A percentile compares a stretch with the other conserved stretches of the same genome.
These are phyloP conservation scores for Venturia aucupariae DNA, from an alignment of 2,329 filamentous ascomycete species.

Conservation along the genomic window DNA sequence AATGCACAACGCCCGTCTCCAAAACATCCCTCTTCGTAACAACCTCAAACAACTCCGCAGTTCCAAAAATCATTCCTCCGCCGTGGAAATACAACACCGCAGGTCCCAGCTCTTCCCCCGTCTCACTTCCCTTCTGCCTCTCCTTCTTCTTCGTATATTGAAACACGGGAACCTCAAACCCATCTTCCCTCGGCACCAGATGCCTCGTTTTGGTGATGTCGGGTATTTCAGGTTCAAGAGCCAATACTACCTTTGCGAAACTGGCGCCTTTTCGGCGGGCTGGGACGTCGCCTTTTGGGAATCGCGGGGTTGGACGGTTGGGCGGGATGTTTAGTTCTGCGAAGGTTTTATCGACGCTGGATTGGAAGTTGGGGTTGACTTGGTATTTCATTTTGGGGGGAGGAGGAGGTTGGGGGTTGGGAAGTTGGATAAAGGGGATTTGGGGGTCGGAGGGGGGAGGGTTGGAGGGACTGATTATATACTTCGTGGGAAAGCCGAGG, in stretches of 20 bases:
- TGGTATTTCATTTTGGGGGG: neutral
- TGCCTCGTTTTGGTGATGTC: neutral
- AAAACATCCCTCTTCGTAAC: slow-evolving; percentile 22
- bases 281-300: neutral
- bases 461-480: too few relatives aligned
- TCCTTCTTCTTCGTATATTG: neutral
- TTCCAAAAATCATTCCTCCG: slow-evolving; percentile 32
- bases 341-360: neutral
- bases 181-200: neutral
- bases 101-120: neutral
- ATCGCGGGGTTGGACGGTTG: neutral
- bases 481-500: too few relatives aligned
- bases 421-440: too few relatives aligned
- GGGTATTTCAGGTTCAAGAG: neutral
- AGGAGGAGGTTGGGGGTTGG: neutral
- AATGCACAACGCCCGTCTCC: slow-evolving; percentile 25
- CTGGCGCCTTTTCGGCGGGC: neutral
- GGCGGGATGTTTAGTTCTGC: neutral
- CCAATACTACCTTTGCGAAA: neutral
- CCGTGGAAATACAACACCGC: slow-evolving; percentile 28
- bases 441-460: neutral
- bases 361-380: neutral
- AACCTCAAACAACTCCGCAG: too few relatives aligned
- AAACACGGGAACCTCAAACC: neutral
- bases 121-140: neutral